Percentiles rank a stretch among this genome's conserved stretches.
Conservation (phyloP, 768 basidiomycete species). For the Trametes cingulata region DNA sequence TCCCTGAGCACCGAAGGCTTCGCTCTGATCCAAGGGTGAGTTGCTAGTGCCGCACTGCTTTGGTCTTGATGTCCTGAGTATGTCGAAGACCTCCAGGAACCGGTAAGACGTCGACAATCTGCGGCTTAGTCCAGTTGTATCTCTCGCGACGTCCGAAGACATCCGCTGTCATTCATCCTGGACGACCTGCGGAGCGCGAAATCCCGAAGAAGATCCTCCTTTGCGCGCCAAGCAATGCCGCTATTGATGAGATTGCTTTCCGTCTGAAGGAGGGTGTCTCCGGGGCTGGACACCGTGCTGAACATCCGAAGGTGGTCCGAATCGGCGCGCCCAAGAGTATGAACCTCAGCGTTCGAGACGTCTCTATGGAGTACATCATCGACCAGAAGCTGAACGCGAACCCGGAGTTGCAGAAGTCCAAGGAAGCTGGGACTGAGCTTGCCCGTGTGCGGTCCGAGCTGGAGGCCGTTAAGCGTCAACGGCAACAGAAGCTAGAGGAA, state of each 20-base stretch:
- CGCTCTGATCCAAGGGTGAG: conserved; percentile 90
- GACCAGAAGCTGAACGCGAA: conserved; percentile 65
- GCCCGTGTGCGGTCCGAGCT: conserved; percentile 63
- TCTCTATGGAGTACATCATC: conserved; percentile 85
- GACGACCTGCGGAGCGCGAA: conserved; percentile 45
- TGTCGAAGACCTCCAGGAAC: conserved; percentile 87
- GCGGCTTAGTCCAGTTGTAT: conserved; percentile 86
- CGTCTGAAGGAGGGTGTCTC: conserved; percentile 82
- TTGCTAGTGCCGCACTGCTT: neutral
- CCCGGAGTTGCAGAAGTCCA: conserved; percentile 39
- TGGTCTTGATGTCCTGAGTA: neutral
- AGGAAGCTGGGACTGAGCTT: conserved; percentile 61
- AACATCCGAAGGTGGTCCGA: conserved; percentile 84
- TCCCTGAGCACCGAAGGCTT: conserved; percentile 77
- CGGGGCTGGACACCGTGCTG: conserved; percentile 50
- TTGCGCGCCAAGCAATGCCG: conserved; percentile 98
- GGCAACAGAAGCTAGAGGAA: conserved; percentile 63
- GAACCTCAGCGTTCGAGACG: conserved; percentile 77
- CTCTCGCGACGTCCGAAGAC: conserved; percentile 58
- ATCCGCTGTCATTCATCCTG: conserved; percentile 51
- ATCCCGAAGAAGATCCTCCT: conserved; percentile 76
- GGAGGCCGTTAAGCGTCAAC: conserved; percentile 61
- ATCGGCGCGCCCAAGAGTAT: conserved; percentile 78
- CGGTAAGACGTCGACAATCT: conserved; percentile 98
- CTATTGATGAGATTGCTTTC: conserved; percentile 93